Base-by-base conservation (phyloP, 768 basidiomycete species). In the Suillus plorans region DNA sequence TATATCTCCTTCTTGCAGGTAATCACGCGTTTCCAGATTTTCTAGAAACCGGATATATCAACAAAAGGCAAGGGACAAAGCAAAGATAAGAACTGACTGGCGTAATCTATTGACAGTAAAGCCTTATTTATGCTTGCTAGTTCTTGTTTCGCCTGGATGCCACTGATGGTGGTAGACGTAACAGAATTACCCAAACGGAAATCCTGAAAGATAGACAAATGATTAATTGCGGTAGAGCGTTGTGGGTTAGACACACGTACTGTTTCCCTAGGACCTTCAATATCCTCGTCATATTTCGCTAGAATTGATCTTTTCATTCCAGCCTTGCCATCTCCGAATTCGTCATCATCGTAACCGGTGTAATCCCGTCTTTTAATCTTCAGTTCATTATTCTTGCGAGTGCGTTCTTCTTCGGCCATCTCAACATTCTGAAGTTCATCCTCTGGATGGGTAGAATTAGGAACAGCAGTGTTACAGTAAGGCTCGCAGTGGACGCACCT, bases 391-490 rank as follows among this genome's bases (percentile, higher is more conserved):
- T 89, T 89, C 78, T 94, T 90, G 72, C 92, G 86, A 18, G 84
- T 85, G 25, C 86, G 86, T 69, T 96, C 95, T 60, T 86, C 88
- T 73, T 97, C 96, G 0, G 94, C 95, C 85, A 99, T 86, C 71
- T 97, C 94, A 62, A 97, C 82, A 69, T 99, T 98, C 79, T 97
- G 92, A 16, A 99, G 84, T 77, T 97, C 97, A 77, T 99, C 97
- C 90, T 99, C 97, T 97, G 72, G 12, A 68, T 13, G 63, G 12
- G n/a, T 55, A 50, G 34, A 39, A 20, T 28, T 44, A 4, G 28
- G n/a, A 39, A 34, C 49, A 62, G 22, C 4, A 63, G 49, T 25
- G 28, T 25, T 41, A 28, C 58, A 49, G 44, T 1, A 3, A 5
- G 22, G 44, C 4, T 10, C 31, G 18, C 3, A 42, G n/a, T 8